Base-by-base conservation (phyloP, 176 grass and related monocot species). In the Olyra latifolia region DNA sequence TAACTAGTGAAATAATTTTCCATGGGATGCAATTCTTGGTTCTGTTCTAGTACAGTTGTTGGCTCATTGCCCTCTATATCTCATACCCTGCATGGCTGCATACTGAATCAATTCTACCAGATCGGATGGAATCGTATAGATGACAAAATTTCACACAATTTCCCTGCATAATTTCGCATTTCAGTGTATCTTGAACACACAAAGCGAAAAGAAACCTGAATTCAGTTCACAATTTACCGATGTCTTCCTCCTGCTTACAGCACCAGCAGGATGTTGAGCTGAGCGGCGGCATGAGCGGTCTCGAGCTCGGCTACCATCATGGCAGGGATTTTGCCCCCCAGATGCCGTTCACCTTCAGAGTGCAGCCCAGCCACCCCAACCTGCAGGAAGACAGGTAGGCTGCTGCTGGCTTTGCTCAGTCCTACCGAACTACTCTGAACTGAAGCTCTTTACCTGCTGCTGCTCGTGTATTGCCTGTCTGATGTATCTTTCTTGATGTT, bases 311-410 rank as follows among this genome's bases (percentile, higher is more conserved):
- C 8, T 98, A 88, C 69, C 85, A 89, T 16, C 79, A 84, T 12
- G 90, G 92, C 64, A 88, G 88, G 87, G 86, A 93, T 13, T 94
- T 98, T 69, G 38, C 86, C 7, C 43, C 92, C 23, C 90, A 93
- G 70, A 93, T 99, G 75, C 91, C 92, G 12, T 83, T 99, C 88
- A 94, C 78, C 66, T 99, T 99, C 80, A 69, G 86, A 5, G 84
- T 99, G 66, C 93, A 99, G 72, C 90, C 90, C 35, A 95, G 86
- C 88, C 96, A 99, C 52, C 96, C 90, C 70, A 93, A 95, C 78
- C 87, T 95, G 48, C 92, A 99, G 66, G 88, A 91, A 41, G 90
- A 91, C 64, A 81, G 89, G 75, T 91, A 74, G 72, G 77, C 47
- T 22, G 39, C 11, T 29, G 3, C 32, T 35, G 32, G 32, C 32